Conservation (phyloP, 192 early-diverging fungal species). For the Funneliformis geosporum region DNA sequence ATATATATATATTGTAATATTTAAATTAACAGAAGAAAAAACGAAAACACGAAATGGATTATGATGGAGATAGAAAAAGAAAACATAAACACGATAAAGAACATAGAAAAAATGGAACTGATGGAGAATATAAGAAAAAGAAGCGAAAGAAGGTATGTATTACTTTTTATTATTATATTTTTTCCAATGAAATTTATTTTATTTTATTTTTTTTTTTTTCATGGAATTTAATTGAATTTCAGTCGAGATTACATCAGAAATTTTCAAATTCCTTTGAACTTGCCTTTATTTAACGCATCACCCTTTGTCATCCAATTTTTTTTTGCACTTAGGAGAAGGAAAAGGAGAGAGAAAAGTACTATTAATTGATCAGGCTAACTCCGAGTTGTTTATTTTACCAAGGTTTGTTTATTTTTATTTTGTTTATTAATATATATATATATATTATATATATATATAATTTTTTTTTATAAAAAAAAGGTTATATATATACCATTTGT, state of each 20-base stretch:
- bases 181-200: too few species aligned
- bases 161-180: not conserved
- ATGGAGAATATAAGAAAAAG: conserved; percentile 16
- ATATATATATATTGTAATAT: too few species aligned
- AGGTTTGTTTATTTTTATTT: not conserved
- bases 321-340: not conserved
- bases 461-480: too few species aligned
- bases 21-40: conserved; percentile 6
- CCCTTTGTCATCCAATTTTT: not conserved
- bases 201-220: too few species aligned
- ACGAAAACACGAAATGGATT: not conserved
- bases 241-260: too few species aligned
- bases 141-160: conserved; percentile 11
- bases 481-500: too few species aligned
- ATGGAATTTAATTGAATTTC: too few species aligned
- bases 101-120: not conserved
- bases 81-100: conserved; percentile 18
- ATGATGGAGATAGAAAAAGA: conserved; percentile 13
- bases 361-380: not conserved
- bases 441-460: not conserved
- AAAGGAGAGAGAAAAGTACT: not conserved
- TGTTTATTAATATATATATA: too few species aligned
- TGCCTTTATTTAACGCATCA: not conserved
- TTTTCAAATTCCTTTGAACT: too few species aligned
- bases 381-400: not conserved